These are phyloP conservation scores for Ehretia macrophylla DNA, from an alignment of 257 asterid species.

Conservation along the genomic window DNA sequence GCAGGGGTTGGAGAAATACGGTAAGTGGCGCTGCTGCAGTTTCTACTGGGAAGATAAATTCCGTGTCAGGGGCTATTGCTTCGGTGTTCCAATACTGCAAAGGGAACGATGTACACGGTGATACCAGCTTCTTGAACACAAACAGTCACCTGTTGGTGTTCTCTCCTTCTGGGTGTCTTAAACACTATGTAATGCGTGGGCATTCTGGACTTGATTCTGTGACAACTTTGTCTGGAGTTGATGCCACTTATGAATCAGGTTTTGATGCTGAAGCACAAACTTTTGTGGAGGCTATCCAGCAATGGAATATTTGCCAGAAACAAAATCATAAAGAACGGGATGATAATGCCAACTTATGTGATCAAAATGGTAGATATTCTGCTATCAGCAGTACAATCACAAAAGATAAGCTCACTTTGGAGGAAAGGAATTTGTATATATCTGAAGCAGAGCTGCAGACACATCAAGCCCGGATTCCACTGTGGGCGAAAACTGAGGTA, in stretches of 20 bases:
- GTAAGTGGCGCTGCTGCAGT: slow-evolving; percentile 85
- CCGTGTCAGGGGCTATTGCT: slow-evolving; percentile 56
- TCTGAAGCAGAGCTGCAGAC: slow-evolving; percentile 85
- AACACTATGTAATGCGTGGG: slow-evolving; percentile 56
- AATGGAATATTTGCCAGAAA: slow-evolving; percentile 81
- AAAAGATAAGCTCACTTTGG: slow-evolving; percentile 27
- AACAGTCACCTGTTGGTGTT: slow-evolving; percentile 64
- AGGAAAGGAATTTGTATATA: slow-evolving; percentile 68
- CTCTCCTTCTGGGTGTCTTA: slow-evolving; percentile 73
- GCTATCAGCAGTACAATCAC: slow-evolving; percentile 18
- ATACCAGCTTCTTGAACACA: slow-evolving; percentile 36
- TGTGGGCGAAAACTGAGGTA: slow-evolving; percentile 83
- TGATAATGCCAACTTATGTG: slow-evolving; percentile 51
- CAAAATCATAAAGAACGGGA: slow-evolving; percentile 50
- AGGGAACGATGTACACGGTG: slow-evolving; percentile 32
- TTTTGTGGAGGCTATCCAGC: slow-evolving; percentile 63
- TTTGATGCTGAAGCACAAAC: slow-evolving; percentile 40
- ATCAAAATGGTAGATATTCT: slow-evolving; percentile 29
- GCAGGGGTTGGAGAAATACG: slow-evolving; percentile 57
- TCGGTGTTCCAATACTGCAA: slow-evolving; percentile 59
- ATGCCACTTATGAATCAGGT: slow-evolving; percentile 33
- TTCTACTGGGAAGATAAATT: slow-evolving; percentile 57
- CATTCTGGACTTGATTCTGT: slow-evolving; percentile 46
- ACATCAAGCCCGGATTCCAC: slow-evolving; percentile 60
- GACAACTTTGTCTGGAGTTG: slow-evolving; percentile 29